Conservation (phyloP, 257 asterid species). For the Nicotiana obtusifolia region DNA sequence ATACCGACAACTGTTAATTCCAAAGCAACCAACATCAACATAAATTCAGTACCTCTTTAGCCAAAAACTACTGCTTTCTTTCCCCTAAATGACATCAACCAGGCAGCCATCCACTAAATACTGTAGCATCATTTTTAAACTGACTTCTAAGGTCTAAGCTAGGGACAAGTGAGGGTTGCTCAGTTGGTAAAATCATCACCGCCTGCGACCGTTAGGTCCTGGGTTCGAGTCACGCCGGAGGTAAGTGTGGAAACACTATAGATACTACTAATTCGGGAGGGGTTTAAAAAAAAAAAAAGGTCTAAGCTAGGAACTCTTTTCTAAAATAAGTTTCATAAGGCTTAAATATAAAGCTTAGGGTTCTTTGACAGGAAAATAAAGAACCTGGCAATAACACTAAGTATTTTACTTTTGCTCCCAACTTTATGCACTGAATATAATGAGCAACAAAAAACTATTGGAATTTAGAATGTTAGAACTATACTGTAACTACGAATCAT, state of each 20-base stretch:
- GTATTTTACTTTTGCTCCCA: background rate
- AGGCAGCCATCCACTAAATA: background rate
- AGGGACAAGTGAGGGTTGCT: no score
- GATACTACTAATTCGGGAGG: no score
- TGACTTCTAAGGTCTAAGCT: background rate
- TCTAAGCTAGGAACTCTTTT: background rate
- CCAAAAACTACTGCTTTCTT: background rate
- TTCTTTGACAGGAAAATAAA: background rate
- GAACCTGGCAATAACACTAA: background rate
- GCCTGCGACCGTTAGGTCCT: no score
- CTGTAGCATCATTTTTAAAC: background rate
- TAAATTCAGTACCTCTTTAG: background rate
- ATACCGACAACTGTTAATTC: background rate
- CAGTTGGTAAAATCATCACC: no score
- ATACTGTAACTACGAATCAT: background rate
- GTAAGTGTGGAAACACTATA: no score
- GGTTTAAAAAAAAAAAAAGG: no score
- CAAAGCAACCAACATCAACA: background rate
- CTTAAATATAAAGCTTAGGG: background rate
- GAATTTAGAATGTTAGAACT: background rate
- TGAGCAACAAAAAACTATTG: background rate
- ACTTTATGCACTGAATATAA: background rate
- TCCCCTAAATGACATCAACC: background rate
- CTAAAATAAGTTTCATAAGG: background rate
- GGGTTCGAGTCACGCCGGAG: no score